Base-by-base conservation (phyloP, 2,329 filamentous ascomycete species). In the Teratosphaeria epicoccoides region DNA sequence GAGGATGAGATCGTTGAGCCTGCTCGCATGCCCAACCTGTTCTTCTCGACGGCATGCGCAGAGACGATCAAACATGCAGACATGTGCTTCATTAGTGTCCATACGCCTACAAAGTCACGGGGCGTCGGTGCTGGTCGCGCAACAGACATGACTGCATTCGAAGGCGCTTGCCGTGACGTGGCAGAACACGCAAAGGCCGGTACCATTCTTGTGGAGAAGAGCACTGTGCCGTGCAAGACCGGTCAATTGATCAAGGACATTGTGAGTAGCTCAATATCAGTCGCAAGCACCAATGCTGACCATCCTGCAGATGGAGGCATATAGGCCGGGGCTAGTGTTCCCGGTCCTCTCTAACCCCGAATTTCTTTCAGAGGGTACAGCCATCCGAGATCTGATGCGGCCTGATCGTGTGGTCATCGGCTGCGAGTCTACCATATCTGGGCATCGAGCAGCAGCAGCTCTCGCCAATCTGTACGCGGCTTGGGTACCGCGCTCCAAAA, bases 281-380 rank as follows among this genome's bases (percentile, higher is more conserved):
- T 20, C n/a, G 26, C 6, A 24, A 14, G 24, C 6, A 4, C 12
- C 33, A 6, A 28, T 17, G 10, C 46, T 47, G 9, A 47, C 24
- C 4, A 7, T 14, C 6, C 26, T 11, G 11, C 46, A 58, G 56
- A 57, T 57, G 50, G 56, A 59, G 46, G 74, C 76, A 57, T 76
- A 81, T 61, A 78, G 81, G n/a, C 83, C 83, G 0, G 77, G 76
- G n/a, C 73, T 81, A n/a, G 76, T 78, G 54, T 88, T 89, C 63
- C 83, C 88, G 63, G 80, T 89, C 49, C 76, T 89, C 23, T 88
- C 84, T 43, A 90, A 89, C 68, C 86, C 86, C 4, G 86, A 90
- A 66, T 90, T 90, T 63, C 72, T 90, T 26, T 83, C 86, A 26
- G 85, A 86, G 57, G 86, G 86, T 48, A 87, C 84, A 6, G 85